Evolutionary conservation across 176 grass and related monocot genomes (phyloP).

Genomic region (Hordeum vulgare): DNA sequence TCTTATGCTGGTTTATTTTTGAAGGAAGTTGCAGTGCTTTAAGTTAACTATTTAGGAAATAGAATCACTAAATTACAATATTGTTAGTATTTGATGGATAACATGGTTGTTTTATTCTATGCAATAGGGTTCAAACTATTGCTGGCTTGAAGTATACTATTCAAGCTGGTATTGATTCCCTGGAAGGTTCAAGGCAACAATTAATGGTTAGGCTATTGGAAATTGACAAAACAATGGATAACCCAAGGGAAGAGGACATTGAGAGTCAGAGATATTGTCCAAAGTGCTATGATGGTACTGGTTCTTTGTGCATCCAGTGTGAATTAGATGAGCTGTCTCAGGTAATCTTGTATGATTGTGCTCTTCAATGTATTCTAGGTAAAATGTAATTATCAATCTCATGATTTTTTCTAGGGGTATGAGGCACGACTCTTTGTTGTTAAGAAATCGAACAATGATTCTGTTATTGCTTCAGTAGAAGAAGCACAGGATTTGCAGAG

Average conservation of each 20-base stretch:
- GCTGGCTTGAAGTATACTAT: constrained; percentile 76
- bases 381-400: constrained; percentile 21
- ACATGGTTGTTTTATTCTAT: constrained; percentile 30
- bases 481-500: constrained; percentile 72
- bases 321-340: constrained; percentile 82
- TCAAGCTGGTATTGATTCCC: constrained; percentile 68
- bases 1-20: background rate
- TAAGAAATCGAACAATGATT: constrained; percentile 73
- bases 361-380: background rate
- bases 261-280: constrained; percentile 79
- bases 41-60: background rate
- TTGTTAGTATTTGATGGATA: constrained; percentile 6
- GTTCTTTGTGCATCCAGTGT: constrained; percentile 86
- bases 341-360: constrained; percentile 29
- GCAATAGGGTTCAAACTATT: constrained; percentile 55
- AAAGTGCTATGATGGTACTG: constrained; percentile 81
- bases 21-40: background rate
- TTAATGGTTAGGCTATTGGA: constrained; percentile 71
- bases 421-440: constrained; percentile 76
- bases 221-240: constrained; percentile 73
- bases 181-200: constrained; percentile 61
- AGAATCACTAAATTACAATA: constrained; percentile 1
- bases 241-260: constrained; percentile 83
- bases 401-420: constrained; percentile 58
- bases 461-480: constrained; percentile 71